Conservation (phyloP, 768 basidiomycete genomes). For the Pleurotus platypus region DNA sequence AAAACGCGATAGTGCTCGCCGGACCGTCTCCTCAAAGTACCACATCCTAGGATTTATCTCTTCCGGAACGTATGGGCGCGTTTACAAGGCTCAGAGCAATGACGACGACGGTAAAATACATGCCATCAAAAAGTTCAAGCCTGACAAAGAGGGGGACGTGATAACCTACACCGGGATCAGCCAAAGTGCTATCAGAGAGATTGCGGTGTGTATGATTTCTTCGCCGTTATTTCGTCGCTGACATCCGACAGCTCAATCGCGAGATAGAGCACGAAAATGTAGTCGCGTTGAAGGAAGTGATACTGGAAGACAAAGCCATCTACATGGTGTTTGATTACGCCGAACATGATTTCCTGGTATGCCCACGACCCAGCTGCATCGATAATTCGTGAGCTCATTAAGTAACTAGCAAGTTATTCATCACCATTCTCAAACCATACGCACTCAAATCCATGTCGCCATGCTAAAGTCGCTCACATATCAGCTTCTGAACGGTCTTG, state of each 20-base stretch:
- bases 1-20: constrained; percentile 67
- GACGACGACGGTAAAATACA: constrained; percentile 70
- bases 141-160: constrained; percentile 98
- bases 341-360: constrained; percentile 94
- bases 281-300: constrained; percentile 88
- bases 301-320: constrained; percentile 96
- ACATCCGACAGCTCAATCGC: constrained; percentile 65
- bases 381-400: background rate
- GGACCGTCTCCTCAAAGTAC: constrained; percentile 78
- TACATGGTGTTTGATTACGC: constrained; percentile 99
- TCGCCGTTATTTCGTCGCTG: constrained; percentile 12
- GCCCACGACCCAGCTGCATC: constrained; percentile 21
- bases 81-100: constrained; percentile 90
- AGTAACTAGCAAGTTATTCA: constrained; percentile 90
- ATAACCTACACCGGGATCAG: constrained; percentile 95
- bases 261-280: constrained; percentile 91
- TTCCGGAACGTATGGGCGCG: constrained; percentile 96
- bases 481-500: constrained; percentile 90
- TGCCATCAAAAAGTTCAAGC: constrained; percentile 99
- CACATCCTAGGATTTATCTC: constrained; percentile 95
- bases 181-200: constrained; percentile 96
- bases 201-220: constrained; percentile 61
- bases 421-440: constrained; percentile 90
- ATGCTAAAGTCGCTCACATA: constrained; percentile 92
- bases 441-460: constrained; percentile 65